Base-by-base conservation (phyloP, 2,329 filamentous ascomycete species). In the Neobulgaria alba region DNA sequence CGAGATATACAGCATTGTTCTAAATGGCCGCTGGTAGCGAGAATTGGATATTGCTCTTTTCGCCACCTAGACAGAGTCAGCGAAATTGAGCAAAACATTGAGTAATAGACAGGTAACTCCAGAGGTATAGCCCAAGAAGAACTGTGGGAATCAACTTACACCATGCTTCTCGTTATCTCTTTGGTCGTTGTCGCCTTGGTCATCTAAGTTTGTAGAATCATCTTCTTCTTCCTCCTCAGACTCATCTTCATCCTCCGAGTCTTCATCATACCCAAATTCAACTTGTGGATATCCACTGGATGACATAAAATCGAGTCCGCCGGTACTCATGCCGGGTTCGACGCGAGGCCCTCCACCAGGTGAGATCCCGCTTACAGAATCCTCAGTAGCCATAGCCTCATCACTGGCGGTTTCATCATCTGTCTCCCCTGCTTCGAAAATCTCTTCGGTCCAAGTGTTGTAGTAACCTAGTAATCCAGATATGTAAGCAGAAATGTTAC, bases 221-320 rank as follows among this genome's bases (percentile, higher is more conserved):
- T 41, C 63, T 2, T 70, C 65, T 15, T 41, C 63, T 2, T 70
- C 65, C 1, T 67, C 65, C 3, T 71, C 68, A 10, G 63, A 62
- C 19, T 60, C 59, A 2, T 68, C 65, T 5, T 59, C 61, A 20
- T 63, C 58, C 35, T 64, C 65, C 29, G 68, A 66, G 21, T 61
- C 57, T 20, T 59, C 58, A 36, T 62, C 61, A 36, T 81, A 83
- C 12, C 74, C 85, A 60, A 92, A 94, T 46, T 87, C 82, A 41
- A 92, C 77, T 33, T 82, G 77, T 3, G 83, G 75, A 58, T 82
- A 81, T 1, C 81, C 82, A 53, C 79, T 85, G 0, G 87, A 92
- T 44, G 88, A 95, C 59, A 96, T 92, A 56, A 95, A 95, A 57
- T 98, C 92, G 26, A 96, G 67, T 0, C 87, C 89, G 18, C 83